Conservation (phyloP, 1,139 yeast genomes). For the Candida frijolesensis region DNA sequence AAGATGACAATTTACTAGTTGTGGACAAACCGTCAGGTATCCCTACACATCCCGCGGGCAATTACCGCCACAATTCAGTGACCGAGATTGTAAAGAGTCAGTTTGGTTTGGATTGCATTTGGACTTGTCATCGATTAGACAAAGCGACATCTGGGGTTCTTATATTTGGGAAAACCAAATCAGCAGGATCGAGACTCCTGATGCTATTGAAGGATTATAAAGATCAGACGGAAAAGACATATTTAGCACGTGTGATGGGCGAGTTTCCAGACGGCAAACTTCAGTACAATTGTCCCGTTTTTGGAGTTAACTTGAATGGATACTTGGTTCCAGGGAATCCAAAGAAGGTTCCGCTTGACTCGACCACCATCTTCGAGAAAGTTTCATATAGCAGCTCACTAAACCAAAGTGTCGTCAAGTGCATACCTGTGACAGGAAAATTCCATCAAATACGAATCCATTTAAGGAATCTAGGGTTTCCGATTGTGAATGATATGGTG, state of each 20-base stretch:
- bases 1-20: slow-evolving; percentile 55
- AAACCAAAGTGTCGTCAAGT: slow-evolving; percentile 59
- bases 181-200: slow-evolving; percentile 48
- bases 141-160: slow-evolving; percentile 75
- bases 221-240: slow-evolving; percentile 45
- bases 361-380: slow-evolving; percentile 36
- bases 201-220: slow-evolving; percentile 38
- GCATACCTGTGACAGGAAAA: slow-evolving; percentile 72
- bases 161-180: slow-evolving; percentile 54
- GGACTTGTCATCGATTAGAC: slow-evolving; percentile 73
- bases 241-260: slow-evolving; percentile 66
- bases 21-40: slow-evolving; percentile 75
- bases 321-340: slow-evolving; percentile 36
- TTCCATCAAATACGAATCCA: slow-evolving; percentile 83
- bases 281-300: slow-evolving; percentile 36
- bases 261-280: slow-evolving; percentile 45
- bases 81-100: slow-evolving; percentile 58
- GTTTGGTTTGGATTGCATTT: slow-evolving; percentile 30
- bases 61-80: slow-evolving; percentile 59
- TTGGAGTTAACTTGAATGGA: slow-evolving; percentile 36
- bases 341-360: slow-evolving; percentile 27
- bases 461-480: slow-evolving; percentile 62
- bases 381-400: slow-evolving; percentile 23
- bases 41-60: slow-evolving; percentile 81
- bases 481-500: slow-evolving; percentile 69